Evolutionary conservation across 2,329 filamentous ascomycete genomes (phyloP), one percentile per base, ranked within the genome.

Genomic region (Colletotrichum sp.): DNA sequence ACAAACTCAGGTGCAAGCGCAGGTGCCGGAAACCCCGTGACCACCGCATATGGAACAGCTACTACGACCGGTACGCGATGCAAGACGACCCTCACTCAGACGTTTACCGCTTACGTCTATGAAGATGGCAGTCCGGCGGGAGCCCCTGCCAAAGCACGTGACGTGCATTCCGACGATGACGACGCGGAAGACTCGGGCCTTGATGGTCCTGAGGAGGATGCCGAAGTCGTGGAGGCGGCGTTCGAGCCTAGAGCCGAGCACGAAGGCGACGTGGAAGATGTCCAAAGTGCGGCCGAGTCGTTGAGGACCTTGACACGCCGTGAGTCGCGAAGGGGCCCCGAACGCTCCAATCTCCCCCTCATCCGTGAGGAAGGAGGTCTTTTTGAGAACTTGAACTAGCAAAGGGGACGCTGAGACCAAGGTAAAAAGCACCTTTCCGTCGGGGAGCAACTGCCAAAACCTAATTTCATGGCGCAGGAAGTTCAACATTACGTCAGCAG

Each of bases 1-100:
- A 74, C 72, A 27, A 72, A 18, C 18, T 31, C 66, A 54, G 33
- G 18, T 16, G 18, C 62, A 21, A 27, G 15, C 15, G 18, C 68
- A 63, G 68, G 63, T 29, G 33, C 33, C 15, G 33, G 34, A 21
- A 31, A 59, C 27, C 51, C 33, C 13, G 33, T 69, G 9, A 73
- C 66, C 38, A 75, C 74, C n/a, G 63, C 65, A 16, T 70, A 71
- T 38, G 67, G 47, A 18, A 71, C 71, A 31, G 72, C 73, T 8
- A 58, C 69, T 51, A 15, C 57, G 31, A 71, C 64, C n/a, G 64
- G 51, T 43, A 70, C 63, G 38, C 66, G 63, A 33, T 76, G 75
- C 69, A 75, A 67, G 36, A 65, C 65, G 58, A 76, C 75, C 13
- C 58, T 76, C 54, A 76, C 73, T 24, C 73, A 61, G 47, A 76